A percentile compares a stretch with the other conserved stretches of the same genome.
Conservation (phyloP, 179 eudicot genomes). For the Amaranthus tricolor region DNA sequence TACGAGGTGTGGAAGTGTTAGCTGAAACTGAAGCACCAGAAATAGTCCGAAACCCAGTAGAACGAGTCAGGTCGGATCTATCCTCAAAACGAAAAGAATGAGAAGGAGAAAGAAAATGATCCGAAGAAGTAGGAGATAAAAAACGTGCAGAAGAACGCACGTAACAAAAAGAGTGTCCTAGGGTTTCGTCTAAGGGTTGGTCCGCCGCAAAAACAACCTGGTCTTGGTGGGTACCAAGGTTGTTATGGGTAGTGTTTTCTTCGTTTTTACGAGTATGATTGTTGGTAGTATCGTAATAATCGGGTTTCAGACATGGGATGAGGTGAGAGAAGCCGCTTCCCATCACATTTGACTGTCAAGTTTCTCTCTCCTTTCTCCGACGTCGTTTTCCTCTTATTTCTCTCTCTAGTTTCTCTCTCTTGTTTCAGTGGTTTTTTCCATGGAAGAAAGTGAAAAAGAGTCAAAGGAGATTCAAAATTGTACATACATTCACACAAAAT, state of each 20-base stretch:
- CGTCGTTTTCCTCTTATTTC: neutral
- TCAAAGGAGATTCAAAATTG: constrained; percentile 33
- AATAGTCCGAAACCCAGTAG: constrained; percentile 53
- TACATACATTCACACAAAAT: constrained; percentile 12
- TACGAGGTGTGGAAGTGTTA: constrained; percentile 72
- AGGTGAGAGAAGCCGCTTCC: constrained; percentile 76
- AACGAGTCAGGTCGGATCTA: constrained; percentile 38
- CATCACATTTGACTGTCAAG: constrained; percentile 70
- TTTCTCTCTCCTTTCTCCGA: constrained; percentile 16
- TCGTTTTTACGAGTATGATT: constrained; percentile 23
- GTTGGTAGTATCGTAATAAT: constrained; percentile 18
- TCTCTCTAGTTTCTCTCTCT: constrained; percentile 10
- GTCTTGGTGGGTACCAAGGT: constrained; percentile 19
- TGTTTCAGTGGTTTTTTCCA: constrained; percentile 2
- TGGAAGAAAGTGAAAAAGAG: constrained; percentile 16
- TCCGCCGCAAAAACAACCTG: constrained; percentile 39
- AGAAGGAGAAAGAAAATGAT: constrained; percentile 65
- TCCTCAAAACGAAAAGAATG: constrained; percentile 64
- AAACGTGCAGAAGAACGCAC: constrained; percentile 77
- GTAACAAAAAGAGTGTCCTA: constrained; percentile 96
- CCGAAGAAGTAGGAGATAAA: constrained; percentile 80
- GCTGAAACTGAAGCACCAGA: constrained; percentile 94
- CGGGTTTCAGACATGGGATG: constrained; percentile 68
- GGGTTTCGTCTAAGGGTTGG: constrained; percentile 74
- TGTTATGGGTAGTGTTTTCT: neutral